These are phyloP conservation scores for Diplodia mutila DNA, from an alignment of 2,329 filamentous ascomycete species.

Conservation along the genomic window DNA sequence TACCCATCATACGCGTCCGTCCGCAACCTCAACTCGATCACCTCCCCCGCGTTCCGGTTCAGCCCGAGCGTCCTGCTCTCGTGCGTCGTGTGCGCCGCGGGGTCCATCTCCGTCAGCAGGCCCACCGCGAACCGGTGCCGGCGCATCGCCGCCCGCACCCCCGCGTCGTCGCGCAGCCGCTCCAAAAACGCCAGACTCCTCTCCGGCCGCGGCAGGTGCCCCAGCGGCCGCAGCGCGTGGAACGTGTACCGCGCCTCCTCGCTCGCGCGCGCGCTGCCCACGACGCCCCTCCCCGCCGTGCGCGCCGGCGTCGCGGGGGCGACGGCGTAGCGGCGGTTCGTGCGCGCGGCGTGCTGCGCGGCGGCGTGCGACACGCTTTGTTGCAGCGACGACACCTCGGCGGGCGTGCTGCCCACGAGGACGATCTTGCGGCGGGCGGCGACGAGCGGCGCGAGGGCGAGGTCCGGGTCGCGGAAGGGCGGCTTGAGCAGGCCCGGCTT, in stretches of 20 bases:
- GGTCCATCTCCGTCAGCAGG: constrained; percentile 94
- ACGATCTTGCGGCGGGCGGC: constrained; percentile 60
- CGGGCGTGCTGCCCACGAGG: constrained; percentile 65
- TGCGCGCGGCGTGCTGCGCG: constrained; percentile 45
- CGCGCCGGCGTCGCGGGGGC: constrained; percentile 42
- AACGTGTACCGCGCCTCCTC: constrained; percentile 80
- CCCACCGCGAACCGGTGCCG: constrained; percentile 84
- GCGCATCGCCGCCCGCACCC: constrained; percentile 81
- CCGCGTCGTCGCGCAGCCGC: constrained; percentile 78
- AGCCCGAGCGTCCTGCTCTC: constrained; percentile 82
- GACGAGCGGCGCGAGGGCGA: constrained; percentile 54
- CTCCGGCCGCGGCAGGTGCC: constrained; percentile 75
- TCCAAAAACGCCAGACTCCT: constrained; percentile 73
- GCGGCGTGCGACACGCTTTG: constrained; percentile 36
- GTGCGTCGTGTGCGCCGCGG: constrained; percentile 77
- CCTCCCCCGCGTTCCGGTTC: constrained; percentile 85
- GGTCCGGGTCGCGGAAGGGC: constrained; percentile 64
- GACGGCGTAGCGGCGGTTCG: constrained; percentile 38
- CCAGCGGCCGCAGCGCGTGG: constrained; percentile 72
- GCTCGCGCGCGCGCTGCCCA: constrained; percentile 46
- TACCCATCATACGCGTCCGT: constrained; percentile 96
- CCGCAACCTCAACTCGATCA: constrained; percentile 86
- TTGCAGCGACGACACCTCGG: constrained; percentile 62
- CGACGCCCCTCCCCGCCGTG: constrained; percentile 46
- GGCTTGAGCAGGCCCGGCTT: constrained; percentile 67